Conservation (phyloP, 2,329 filamentous ascomycete species). For the Cordyceps militaris region DNA sequence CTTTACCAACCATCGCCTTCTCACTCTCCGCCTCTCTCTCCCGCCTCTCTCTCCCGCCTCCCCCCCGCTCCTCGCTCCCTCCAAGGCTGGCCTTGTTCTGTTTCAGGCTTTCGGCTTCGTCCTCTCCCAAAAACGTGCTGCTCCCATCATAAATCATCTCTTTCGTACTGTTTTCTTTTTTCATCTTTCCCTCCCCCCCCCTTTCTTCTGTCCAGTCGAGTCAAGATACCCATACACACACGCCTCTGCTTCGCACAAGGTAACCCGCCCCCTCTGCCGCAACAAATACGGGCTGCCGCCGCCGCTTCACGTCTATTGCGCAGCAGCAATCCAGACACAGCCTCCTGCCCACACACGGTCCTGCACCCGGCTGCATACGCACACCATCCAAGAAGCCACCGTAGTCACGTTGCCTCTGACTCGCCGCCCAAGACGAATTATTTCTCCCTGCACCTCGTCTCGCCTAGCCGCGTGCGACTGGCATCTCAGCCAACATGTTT, state of each 20-base stretch:
- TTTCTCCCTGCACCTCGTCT: neutral
- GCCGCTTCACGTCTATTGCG: neutral
- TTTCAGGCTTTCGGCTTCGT: constrained; percentile 1
- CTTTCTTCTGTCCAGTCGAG: neutral
- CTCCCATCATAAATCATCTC: constrained; percentile 9
- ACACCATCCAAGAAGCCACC: neutral
- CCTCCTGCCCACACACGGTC: neutral
- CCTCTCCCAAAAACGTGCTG: neutral
- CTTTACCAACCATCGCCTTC: constrained; percentile 2
- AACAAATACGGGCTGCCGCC: constrained; percentile 6
- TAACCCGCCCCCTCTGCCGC: neutral
- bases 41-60: neutral
- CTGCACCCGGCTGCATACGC: neutral
- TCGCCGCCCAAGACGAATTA: neutral
- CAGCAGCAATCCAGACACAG: neutral
- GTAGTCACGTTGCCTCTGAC: neutral
- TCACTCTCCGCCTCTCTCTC: neutral
- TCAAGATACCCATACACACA: neutral
- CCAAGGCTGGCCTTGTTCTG: neutral
- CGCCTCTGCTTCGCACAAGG: constrained; percentile 1
- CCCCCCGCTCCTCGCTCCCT: neutral
- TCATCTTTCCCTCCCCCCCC: neutral
- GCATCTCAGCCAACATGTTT: constrained; percentile 28
- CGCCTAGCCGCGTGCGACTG: neutral
- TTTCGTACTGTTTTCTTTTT: neutral